phyloP scores from a whole-genome alignment of 179 eudicot genomes.

The Actinidia polygama region DNA sequence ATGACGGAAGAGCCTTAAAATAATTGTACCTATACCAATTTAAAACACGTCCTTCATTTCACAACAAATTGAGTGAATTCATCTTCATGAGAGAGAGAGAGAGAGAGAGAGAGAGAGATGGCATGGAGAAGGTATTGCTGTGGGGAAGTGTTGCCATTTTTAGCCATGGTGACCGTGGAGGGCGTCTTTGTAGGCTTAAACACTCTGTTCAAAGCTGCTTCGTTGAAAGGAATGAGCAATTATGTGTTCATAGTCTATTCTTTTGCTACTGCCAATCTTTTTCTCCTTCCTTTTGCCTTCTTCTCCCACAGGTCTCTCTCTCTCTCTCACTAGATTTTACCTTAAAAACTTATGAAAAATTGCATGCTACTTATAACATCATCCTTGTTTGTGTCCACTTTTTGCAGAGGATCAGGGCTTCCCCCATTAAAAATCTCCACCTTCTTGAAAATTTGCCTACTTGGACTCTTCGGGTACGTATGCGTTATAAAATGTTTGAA shows the following conservation, averaged over 20 bases:
- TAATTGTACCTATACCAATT: too few species aligned
- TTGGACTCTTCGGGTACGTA: conserved; percentile 48
- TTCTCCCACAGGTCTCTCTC: conserved; percentile 21
- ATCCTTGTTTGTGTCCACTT: too few species aligned
- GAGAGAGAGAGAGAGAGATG: conserved; percentile 11
- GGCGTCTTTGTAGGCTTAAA: conserved; percentile 44
- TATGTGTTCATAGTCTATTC: conserved; percentile 51
- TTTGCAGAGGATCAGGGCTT: conserved; percentile 40
- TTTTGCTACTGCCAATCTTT: conserved; percentile 38
- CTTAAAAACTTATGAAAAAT: too few species aligned
- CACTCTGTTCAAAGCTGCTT: conserved; percentile 57
- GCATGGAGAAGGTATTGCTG: conserved; percentile 21
- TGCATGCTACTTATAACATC: too few species aligned
- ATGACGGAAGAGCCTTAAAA: too few species aligned
- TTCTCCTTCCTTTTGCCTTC: conserved; percentile 44
- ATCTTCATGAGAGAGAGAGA: conserved; percentile 2
- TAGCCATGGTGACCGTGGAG: conserved; percentile 47
- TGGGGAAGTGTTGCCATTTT: conserved; percentile 47
- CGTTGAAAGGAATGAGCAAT: conserved; percentile 46
- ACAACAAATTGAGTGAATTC: too few species aligned
- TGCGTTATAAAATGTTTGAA: not conserved
- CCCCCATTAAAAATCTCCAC: conserved; percentile 45
- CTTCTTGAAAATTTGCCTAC: conserved; percentile 41
- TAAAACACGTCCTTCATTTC: too few species aligned
- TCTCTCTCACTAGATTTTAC: not conserved